Evolutionary conservation across 2,329 filamentous ascomycete genomes (phyloP).

Genomic region (Aureobasidium subglaciale): DNA sequence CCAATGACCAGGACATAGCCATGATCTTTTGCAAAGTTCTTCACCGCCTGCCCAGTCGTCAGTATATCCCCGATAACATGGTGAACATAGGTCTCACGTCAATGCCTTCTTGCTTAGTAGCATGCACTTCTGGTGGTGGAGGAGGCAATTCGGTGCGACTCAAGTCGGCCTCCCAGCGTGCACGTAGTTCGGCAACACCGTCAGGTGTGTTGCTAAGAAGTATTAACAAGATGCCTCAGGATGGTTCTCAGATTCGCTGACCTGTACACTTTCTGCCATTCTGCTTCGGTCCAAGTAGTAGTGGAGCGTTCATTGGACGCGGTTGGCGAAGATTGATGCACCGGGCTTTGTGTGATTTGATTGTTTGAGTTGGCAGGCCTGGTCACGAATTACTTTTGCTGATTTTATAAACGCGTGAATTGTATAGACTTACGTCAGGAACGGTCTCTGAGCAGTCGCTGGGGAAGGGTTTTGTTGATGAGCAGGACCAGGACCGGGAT

Average conservation of each 20-base stretch:
- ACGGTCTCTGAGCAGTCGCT: constrained; percentile 8
- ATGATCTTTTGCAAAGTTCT: constrained; percentile 19
- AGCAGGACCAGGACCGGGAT: neutral
- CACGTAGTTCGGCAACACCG: constrained; percentile 18
- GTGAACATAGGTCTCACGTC: neutral
- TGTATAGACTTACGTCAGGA: constrained; percentile 12
- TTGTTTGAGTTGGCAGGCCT: constrained; percentile 12
- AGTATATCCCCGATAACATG: too few species aligned
- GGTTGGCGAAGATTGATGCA: constrained; percentile 5
- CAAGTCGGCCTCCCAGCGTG: constrained; percentile 18
- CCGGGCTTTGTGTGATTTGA: constrained; percentile 6
- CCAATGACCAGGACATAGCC: constrained; percentile 20
- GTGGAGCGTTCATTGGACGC: constrained; percentile 1
- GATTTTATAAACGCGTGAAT: neutral
- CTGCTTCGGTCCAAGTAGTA: constrained; percentile 13
- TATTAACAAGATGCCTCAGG: neutral
- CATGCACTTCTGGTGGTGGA: constrained; percentile 18
- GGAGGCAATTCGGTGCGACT: constrained; percentile 18
- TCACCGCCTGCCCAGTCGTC: constrained; percentile 9
- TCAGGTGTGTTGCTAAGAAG: constrained; percentile 16
- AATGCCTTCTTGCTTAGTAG: constrained; percentile 18
- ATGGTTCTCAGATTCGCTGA: neutral
- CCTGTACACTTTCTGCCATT: constrained; percentile 15
- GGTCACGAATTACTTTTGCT: neutral
- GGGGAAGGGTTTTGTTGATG: neutral